Evolutionary conservation across 148 eudicot species (phyloP), one percentile per base, ranked within the genome.

Genomic region (Simmondsia chinensis): DNA sequence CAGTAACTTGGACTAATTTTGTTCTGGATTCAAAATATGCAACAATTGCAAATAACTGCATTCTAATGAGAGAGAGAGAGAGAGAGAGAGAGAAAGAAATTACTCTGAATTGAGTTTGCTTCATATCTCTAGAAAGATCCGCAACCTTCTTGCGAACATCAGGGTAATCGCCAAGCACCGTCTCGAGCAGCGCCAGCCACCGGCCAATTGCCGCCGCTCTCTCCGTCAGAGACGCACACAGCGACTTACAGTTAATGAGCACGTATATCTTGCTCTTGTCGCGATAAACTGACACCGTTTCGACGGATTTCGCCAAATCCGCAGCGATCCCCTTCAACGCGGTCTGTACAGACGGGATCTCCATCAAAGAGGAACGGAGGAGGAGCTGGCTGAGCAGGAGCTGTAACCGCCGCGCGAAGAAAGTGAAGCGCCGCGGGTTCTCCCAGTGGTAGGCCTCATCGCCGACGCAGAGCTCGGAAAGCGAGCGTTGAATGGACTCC

Each of bases 181-280:
- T 59, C 6, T 63, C 82, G 23, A 79, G 69, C 68, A 79, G 48
- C 5, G 79, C 79, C 28, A 79, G 51, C 87, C 87, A 79, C n/a
- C 73, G 79, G 6, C 71, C 87, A 49, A 79, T 75, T 2, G 64
- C 71, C n/a, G 39, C 53, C 40, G 82, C 63, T 4, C 62, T 46
- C 45, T 79, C 79, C 44, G 72, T 73, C 6, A 79, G 53, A 13
- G 60, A 45, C 5, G 31, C 27, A 22, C 71, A 65, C 49, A 79
- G 46, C 39, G 63, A 33, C 33, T 55, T 65, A 38, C 87, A 65
- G 31, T 79, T 62, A 27, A 75, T 60, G 8, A 79, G 52, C 49
- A 79, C 79, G 22, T 53, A 75, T 28, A 79, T 69, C 69, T 75
- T 79, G 34, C 79, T 69, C 34, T 52, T 72, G 18, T 57, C 57